phyloP scores from a whole-genome alignment of 495 filamentous ascomycete species.

The Penicillium steckii region DNA sequence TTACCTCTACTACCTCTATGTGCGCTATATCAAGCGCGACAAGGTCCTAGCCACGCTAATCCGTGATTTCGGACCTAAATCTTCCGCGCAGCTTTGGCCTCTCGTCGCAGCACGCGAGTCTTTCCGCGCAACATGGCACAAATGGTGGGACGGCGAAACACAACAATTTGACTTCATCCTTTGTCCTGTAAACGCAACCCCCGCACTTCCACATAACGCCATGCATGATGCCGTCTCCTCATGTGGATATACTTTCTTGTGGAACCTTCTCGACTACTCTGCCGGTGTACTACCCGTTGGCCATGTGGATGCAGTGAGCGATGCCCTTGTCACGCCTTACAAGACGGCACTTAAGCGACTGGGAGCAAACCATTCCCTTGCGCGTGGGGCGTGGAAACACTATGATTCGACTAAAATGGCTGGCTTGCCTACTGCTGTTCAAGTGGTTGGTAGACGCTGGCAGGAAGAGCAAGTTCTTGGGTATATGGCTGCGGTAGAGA shows the following conservation, averaged over 20 bases:
- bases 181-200: constrained; percentile 84
- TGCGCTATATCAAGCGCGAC: constrained; percentile 78
- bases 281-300: constrained; percentile 84
- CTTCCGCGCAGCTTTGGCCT: constrained; percentile 76
- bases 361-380: constrained; percentile 68
- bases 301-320: constrained; percentile 69
- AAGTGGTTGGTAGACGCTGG: constrained; percentile 79
- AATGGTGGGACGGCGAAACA: constrained; percentile 73
- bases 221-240: constrained; percentile 85
- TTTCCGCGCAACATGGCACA: constrained; percentile 73
- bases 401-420: constrained; percentile 85
- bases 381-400: constrained; percentile 79
- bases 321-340: constrained; percentile 59
- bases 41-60: constrained; percentile 75
- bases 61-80: constrained; percentile 66
- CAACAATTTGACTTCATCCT: constrained; percentile 74
- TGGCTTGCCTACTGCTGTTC: constrained; percentile 82
- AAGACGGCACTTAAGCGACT: constrained; percentile 44
- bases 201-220: constrained; percentile 81
- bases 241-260: constrained; percentile 95
- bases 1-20: constrained; percentile 85
- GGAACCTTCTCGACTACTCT: constrained; percentile 91
- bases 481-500: constrained; percentile 76
- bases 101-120: constrained; percentile 73
- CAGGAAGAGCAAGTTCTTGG: constrained; percentile 92